phyloP scores from a whole-genome alignment of 768 basidiomycete species.

The Coprinellus micaceus region DNA sequence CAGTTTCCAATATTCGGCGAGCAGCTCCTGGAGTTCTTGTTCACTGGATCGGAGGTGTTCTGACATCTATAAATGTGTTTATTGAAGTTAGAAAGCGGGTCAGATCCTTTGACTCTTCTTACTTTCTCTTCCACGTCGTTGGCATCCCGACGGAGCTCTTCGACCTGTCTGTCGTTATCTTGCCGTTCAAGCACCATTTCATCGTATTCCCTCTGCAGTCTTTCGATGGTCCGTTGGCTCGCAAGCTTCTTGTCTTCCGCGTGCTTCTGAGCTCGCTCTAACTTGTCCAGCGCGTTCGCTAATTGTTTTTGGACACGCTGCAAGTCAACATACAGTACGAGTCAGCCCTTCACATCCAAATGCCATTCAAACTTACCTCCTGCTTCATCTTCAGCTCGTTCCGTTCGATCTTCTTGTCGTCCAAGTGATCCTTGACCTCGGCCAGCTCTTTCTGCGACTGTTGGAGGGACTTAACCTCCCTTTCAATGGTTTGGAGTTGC shows the following conservation, averaged over 20 bases:
- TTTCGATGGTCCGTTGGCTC: constrained; percentile 71
- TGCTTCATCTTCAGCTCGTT: constrained; percentile 64
- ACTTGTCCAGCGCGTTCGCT: constrained; percentile 76
- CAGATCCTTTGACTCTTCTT: neutral
- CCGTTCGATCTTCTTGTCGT: constrained; percentile 70
- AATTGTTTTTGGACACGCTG: constrained; percentile 83
- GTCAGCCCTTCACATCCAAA: neutral
- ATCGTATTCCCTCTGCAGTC: constrained; percentile 74
- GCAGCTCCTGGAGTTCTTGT: constrained; percentile 72
- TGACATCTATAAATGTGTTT: constrained; percentile 50
- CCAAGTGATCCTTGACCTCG: constrained; percentile 64
- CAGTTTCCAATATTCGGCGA: constrained; percentile 80
- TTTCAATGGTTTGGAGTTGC: constrained; percentile 71
- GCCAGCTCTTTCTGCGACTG: constrained; percentile 62
- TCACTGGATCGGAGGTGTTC: constrained; percentile 75
- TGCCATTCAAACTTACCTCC: constrained; percentile 47
- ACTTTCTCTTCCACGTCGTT: constrained; percentile 68
- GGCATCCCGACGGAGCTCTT: constrained; percentile 70
- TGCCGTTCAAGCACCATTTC: constrained; percentile 72
- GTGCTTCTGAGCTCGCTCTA: constrained; percentile 73
- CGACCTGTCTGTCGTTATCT: constrained; percentile 75
- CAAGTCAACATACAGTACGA: neutral
- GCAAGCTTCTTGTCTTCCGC: constrained; percentile 75
- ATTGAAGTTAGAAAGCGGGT: neutral
- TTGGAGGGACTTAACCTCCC: constrained; percentile 62